These are phyloP conservation scores for Phytophthora melonis DNA, from an alignment of 352 stramenopile genomes.

Conservation along the genomic window DNA sequence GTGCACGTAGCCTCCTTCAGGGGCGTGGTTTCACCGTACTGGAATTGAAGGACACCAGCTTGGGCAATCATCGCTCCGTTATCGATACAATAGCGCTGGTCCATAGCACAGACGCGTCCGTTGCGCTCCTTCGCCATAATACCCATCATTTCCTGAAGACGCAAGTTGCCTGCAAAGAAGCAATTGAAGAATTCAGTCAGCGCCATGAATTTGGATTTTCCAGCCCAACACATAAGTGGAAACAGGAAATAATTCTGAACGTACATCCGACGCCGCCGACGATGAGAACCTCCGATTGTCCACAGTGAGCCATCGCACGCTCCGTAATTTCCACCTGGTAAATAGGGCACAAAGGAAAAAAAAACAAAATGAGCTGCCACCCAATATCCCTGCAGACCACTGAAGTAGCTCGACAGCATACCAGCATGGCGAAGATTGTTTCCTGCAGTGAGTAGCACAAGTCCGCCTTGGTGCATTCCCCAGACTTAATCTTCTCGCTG, in stretches of 20 bases:
- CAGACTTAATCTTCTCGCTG: conserved; percentile 83
- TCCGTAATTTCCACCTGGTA: conserved; percentile 98
- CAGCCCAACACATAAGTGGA: neutral
- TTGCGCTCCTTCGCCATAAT: conserved; percentile 97
- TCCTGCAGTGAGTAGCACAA: conserved; percentile 99
- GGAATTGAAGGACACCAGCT: conserved; percentile 97
- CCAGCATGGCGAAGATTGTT: conserved; percentile 99
- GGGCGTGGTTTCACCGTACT: conserved; percentile 92
- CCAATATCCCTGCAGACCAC: neutral
- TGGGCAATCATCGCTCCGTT: conserved; percentile 99
- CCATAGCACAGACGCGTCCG: conserved; percentile 97
- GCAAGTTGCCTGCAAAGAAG: conserved; percentile 63
- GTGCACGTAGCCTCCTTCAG: conserved; percentile 95
- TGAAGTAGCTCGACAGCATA: conserved; percentile 23
- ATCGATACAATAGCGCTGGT: conserved; percentile 99
- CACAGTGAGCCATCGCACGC: conserved; percentile 99
- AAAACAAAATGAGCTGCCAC: neutral
- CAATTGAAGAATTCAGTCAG: neutral
- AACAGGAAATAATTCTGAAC: conserved; percentile 15
- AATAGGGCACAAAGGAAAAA: neutral
- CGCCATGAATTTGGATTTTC: neutral
- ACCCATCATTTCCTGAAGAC: conserved; percentile 98
- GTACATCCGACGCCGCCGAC: conserved; percentile 99
- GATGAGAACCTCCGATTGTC: conserved; percentile 97
- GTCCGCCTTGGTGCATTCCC: conserved; percentile 95